Evolutionary conservation across 805 yeast species (phyloP), one percentile per base, ranked within the genome.

Genomic region (Jamesozyma jinghongensis): DNA sequence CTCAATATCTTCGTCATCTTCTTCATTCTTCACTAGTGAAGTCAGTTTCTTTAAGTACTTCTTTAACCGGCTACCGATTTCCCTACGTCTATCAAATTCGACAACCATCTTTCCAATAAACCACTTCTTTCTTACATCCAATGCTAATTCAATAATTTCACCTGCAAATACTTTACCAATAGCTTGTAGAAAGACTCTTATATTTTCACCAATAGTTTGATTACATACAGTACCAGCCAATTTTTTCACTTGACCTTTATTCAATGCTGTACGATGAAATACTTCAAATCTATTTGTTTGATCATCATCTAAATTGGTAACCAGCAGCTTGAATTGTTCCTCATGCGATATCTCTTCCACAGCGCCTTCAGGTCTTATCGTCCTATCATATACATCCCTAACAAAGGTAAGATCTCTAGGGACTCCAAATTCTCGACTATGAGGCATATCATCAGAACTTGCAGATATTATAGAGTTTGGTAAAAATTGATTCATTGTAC

Each of bases 241-340:
- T 57, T 83, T 84, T 59, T 82, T 84, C 8, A 90, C 82, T 3
- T 88, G 84, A 3, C 79, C 73, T 45, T 81, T 78, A 50, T 77
- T 79, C 41, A 82, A 59, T 32, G 81, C 77, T 32, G 94, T 80
- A 50, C 97, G 69, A 48, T 95, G 72, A 61, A 79, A 87, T 18
- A 82, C 83, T 57, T 87, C 96, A 60, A 86, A 90, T 38, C 95
- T 64, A 42, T 80, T 79, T 79, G 84, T 79, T 56, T 90, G 97
- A 22, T 79, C 84, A n/a, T 74, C 75, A 48, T 82, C 81, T 57
- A 90, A 75, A 47, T 79, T 76, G 17, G 85, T 75, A 43, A 87
- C 73, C 47, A 88, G 66, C 20, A 86, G 53, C 40, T 78, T 68
- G 41, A 75, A 70, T 42, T 72, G 68, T 32, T 81, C 85, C 46